These are phyloP conservation scores for Neofusicoccum kwambonambiense DNA, from an alignment of 2,329 filamentous ascomycete genomes.

Conservation along the genomic window DNA sequence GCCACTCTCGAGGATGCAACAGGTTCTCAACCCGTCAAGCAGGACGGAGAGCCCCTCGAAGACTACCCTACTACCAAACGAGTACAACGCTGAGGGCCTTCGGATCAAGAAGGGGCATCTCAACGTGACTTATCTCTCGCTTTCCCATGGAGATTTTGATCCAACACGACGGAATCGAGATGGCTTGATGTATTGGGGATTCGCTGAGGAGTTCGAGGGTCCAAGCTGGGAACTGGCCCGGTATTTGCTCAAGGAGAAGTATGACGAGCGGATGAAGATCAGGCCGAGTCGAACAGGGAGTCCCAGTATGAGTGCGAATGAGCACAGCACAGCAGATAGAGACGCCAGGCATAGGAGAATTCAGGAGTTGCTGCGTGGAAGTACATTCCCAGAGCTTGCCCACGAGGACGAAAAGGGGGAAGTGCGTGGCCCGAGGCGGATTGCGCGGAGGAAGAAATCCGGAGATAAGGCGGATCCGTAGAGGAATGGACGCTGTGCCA, in stretches of 20 bases:
- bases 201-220: conserved; percentile 77
- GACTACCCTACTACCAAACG: conserved; percentile 47
- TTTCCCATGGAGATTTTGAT: conserved; percentile 77
- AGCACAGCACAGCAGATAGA: not conserved
- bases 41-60: conserved; percentile 7
- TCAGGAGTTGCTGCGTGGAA: conserved; percentile 27
- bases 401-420: conserved; percentile 39
- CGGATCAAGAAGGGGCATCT: conserved; percentile 68
- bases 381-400: conserved; percentile 26
- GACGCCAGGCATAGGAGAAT: conserved; percentile 30
- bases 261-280: conserved; percentile 54
- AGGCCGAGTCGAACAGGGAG: conserved; percentile 11
- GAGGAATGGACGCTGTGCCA: no score
- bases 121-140: conserved; percentile 76
- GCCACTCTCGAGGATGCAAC: no score
- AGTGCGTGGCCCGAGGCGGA: conserved; percentile 24
- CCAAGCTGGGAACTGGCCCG: conserved; percentile 89
- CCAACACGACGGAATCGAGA: conserved; percentile 71
- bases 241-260: conserved; percentile 73
- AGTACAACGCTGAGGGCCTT: conserved; percentile 49
- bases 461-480: no score
- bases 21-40: not conserved
- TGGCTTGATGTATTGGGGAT: conserved; percentile 81
- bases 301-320: not conserved
- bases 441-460: not conserved